Conservation (phyloP, 352 stramenopile species). For the Globisporangium okanoganense region DNA sequence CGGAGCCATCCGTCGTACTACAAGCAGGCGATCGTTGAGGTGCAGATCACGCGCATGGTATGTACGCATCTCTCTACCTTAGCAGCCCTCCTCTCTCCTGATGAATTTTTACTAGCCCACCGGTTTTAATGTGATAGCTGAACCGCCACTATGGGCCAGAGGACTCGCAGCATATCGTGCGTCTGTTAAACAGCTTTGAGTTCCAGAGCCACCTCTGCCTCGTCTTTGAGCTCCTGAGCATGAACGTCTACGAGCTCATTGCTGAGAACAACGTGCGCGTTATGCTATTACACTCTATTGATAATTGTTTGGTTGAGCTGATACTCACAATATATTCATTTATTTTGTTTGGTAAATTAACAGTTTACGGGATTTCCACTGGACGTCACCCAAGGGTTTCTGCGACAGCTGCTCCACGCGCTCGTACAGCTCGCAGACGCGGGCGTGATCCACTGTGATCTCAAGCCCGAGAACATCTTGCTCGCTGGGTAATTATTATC, state of each 20-base stretch:
- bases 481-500: slow-evolving; percentile 41
- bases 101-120: too few relatives aligned
- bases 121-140: slow-evolving; percentile 16
- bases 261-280: slow-evolving; percentile 79
- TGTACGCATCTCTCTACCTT: slow-evolving; percentile 31
- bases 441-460: slow-evolving; percentile 97
- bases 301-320: too few relatives aligned
- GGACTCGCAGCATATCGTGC: slow-evolving; percentile 71
- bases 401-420: slow-evolving; percentile 89
- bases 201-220: slow-evolving; percentile 92
- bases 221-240: slow-evolving; percentile 91
- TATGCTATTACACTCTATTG: too few relatives aligned
- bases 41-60: slow-evolving; percentile 89
- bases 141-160: slow-evolving; percentile 22
- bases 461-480: slow-evolving; percentile 97
- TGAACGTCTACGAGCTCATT: slow-evolving; percentile 95
- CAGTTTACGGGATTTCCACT: slow-evolving; percentile 82
- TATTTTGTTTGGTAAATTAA: not conserved
- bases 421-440: slow-evolving; percentile 81
- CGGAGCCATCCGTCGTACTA: slow-evolving; percentile 93
- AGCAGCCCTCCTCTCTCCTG: not conserved
- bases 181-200: slow-evolving; percentile 89
- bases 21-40: slow-evolving; percentile 92
- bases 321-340: too few relatives aligned
- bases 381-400: slow-evolving; percentile 89